These are phyloP conservation scores for Aureobasidium subglaciale DNA, from an alignment of 2,329 filamentous ascomycete species.

Conservation along the genomic window DNA sequence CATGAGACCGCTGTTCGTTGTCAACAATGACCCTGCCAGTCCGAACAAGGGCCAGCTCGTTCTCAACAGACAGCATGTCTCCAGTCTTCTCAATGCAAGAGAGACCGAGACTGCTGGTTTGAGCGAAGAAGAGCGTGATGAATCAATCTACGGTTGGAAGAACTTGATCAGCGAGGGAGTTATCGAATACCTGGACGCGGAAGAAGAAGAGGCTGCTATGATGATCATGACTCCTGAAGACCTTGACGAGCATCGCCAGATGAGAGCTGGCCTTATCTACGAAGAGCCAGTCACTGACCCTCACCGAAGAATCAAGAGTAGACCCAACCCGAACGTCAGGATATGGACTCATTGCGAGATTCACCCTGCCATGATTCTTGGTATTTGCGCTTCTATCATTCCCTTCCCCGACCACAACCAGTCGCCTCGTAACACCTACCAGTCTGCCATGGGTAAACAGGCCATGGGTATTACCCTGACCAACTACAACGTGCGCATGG, in stretches of 20 bases:
- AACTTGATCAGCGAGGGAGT: constrained; percentile 76
- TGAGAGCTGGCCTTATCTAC: constrained; percentile 29
- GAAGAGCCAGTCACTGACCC: constrained; percentile 63
- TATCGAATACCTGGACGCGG: constrained; percentile 93
- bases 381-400: constrained; percentile 98
- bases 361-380: constrained; percentile 97
- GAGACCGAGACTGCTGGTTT: constrained; percentile 53
- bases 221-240: constrained; percentile 99
- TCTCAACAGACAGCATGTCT: constrained; percentile 76
- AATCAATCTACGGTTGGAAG: constrained; percentile 74
- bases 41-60: constrained; percentile 69
- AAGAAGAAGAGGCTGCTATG: constrained; percentile 98
- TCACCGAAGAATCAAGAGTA: constrained; percentile 81
- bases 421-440: constrained; percentile 96
- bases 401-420: constrained; percentile 99
- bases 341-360: constrained; percentile 98
- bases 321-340: constrained; percentile 78
- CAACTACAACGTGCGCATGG: constrained; percentile 95
- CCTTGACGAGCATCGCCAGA: constrained; percentile 54
- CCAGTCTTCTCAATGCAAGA: constrained; percentile 66
- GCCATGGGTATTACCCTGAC: constrained; percentile 99
- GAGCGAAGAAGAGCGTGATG: constrained; percentile 50
- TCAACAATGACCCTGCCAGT: constrained; percentile 75
- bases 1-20: constrained; percentile 86
- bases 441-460: constrained; percentile 99